Evolutionary conservation across 768 basidiomycete species (phyloP).

Genomic region (Macrolepiota fuliginosa): DNA sequence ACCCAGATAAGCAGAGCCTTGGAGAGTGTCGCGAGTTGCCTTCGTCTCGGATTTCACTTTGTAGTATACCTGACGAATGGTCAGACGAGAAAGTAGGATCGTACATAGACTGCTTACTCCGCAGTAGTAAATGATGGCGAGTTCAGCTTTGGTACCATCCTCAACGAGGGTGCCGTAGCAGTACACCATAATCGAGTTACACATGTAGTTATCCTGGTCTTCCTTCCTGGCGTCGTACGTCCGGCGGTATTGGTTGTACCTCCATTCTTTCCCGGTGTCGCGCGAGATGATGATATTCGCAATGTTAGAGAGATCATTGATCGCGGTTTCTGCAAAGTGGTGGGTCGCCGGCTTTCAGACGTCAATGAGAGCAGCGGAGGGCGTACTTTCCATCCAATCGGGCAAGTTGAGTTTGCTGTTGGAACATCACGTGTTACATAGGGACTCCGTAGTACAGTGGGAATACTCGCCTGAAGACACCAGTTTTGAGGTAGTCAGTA

Average conservation of each 20-base stretch:
- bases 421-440: background rate
- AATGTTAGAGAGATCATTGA: background rate
- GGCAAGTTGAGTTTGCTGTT: background rate
- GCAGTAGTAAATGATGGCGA: background rate
- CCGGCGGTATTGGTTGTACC: background rate
- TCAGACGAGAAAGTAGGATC: background rate
- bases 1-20: background rate
- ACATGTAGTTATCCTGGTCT: background rate
- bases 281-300: background rate
- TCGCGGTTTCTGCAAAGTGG: background rate
- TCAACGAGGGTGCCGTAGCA: background rate
- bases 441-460: background rate
- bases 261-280: background rate
- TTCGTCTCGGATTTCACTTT: background rate
- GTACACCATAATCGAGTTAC: background rate
- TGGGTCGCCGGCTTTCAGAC: background rate
- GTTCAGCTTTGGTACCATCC: background rate
- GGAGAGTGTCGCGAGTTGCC: background rate
- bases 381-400: background rate
- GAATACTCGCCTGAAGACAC: background rate
- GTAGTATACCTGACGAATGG: background rate
- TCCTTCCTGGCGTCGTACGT: background rate
- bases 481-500: background rate
- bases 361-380: background rate
- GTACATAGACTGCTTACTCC: background rate